Evolutionary conservation across 257 asterid species (phyloP).

Genomic region (Euphrasia confusa): DNA sequence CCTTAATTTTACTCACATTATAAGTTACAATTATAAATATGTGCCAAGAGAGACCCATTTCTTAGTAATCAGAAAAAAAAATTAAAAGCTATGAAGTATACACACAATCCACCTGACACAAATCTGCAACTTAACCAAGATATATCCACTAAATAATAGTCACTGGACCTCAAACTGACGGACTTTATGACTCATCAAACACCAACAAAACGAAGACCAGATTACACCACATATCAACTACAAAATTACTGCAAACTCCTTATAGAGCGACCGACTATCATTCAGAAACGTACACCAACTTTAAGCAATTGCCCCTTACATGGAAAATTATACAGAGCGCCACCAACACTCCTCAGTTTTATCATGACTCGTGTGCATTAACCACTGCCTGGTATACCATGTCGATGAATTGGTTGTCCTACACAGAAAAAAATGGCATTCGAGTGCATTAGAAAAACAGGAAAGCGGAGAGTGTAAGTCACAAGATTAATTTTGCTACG

Average conservation of each 20-base stretch:
- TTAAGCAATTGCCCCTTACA: too few relatives aligned
- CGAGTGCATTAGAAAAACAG: neutral
- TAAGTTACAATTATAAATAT: too few relatives aligned
- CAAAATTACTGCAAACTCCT: slow-evolving; percentile 12
- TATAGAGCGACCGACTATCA: slow-evolving; percentile 9
- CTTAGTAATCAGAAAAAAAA: too few relatives aligned
- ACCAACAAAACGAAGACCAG: neutral
- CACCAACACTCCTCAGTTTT: slow-evolving; percentile 13
- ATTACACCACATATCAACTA: neutral
- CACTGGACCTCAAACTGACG: too few relatives aligned
- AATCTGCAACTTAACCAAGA: neutral
- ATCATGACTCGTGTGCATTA: slow-evolving; percentile 48
- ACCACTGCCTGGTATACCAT: slow-evolving; percentile 60
- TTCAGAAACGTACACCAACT: neutral
- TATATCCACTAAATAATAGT: neutral
- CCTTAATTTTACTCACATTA: too few relatives aligned
- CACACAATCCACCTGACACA: neutral
- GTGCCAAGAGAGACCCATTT: too few relatives aligned
- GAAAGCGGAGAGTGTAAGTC: neutral
- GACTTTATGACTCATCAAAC: neutral
- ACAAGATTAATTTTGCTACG: neutral
- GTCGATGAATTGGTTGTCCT: slow-evolving; percentile 81
- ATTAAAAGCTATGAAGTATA: neutral
- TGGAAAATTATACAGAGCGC: too few relatives aligned
- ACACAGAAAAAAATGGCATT: slow-evolving; percentile 11